Base-by-base conservation (phyloP, 352 stramenopile genomes). In the Pythium sp. region DNA sequence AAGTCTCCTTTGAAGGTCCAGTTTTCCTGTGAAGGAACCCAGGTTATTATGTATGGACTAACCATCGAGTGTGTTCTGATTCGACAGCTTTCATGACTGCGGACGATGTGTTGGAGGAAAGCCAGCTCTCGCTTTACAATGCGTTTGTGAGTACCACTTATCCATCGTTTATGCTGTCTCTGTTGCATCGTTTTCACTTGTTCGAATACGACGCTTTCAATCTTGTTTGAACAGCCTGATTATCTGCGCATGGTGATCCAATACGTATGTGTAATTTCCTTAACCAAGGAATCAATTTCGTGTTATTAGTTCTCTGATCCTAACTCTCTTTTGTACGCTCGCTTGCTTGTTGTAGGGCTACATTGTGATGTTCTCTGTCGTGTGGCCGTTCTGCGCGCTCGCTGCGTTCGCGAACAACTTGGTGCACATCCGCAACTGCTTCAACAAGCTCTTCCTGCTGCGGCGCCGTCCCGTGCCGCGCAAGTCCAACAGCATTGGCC, bases 161-260 rank as follows among this genome's bases (percentile, higher is more conserved):
- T 11, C 1, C 18, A 5, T 53, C 57, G 22, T 18, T 54, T 51
- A 30, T 24, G 5, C 12, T 26, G 1, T n/a, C 11, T 36, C 26
- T 18, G 7, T 18, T 4, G 20, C 8, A 30, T 28, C 7, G 22
- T n/a, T 26, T 26, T 26, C 24, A 26, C 24, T 26, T 26, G 24
- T 26, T 26, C 24, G 24, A 26, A 26, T 26, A 26, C 24, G 24
- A 26, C 24, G 30, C 11, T 20, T 28, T 26, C 24, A 26, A 26
- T 51, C 5, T 34, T 56, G 8, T 51, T 46, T 46, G 3, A 58
- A 32, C 51, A 95, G 87, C 81, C 85, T 24, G 87, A 95, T 62
- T 95, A 95, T 58, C 67, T 95, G 0, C 82, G 87, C 38, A 95
- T 95, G 85, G 85, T 92, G 36, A 95, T 95, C 64, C 87, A 95